Percentiles rank a stretch among this genome's conserved stretches.
phyloP scores from a whole-genome alignment of 2,329 filamentous ascomycete species.

The Fusarium sp. region DNA sequence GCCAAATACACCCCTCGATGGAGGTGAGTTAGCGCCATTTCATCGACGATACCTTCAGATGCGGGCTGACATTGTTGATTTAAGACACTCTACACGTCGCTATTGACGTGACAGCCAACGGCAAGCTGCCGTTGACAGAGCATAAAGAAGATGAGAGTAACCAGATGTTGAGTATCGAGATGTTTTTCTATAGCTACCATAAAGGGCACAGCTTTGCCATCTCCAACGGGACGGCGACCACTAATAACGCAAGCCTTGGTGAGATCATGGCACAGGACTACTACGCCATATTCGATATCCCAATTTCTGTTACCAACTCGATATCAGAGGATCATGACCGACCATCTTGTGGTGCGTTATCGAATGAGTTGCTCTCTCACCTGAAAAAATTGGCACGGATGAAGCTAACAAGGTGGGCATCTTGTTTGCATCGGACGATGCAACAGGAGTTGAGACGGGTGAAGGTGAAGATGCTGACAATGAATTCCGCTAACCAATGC shows the following conservation, averaged over 20 bases:
- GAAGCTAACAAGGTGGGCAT: slow-evolving; percentile 56
- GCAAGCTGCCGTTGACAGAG: slow-evolving; percentile 67
- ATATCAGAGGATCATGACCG: slow-evolving; percentile 58
- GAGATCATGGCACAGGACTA: slow-evolving; percentile 71
- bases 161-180: slow-evolving; percentile 69
- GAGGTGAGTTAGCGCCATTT: slow-evolving; percentile 56
- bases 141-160: slow-evolving; percentile 63
- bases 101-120: slow-evolving; percentile 72
- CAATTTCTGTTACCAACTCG: slow-evolving; percentile 72
- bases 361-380: slow-evolving; percentile 62
- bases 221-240: slow-evolving; percentile 66
- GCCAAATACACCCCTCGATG: slow-evolving; percentile 69
- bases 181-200: slow-evolving; percentile 72
- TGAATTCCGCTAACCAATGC: slow-evolving; percentile 40
- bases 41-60: background rate
- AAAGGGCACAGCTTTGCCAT: slow-evolving; percentile 74
- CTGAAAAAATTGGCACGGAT: slow-evolving; percentile 55
- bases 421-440: slow-evolving; percentile 62
- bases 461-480: background rate
- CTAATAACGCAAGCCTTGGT: slow-evolving; percentile 57
- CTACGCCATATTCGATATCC: slow-evolving; percentile 77
- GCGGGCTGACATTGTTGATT: slow-evolving; percentile 3
- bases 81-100: slow-evolving; percentile 68
- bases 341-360: slow-evolving; percentile 59
- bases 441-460: slow-evolving; percentile 53